phyloP scores from a whole-genome alignment of 345 rosid genomes.

The Heritiera fomes region DNA sequence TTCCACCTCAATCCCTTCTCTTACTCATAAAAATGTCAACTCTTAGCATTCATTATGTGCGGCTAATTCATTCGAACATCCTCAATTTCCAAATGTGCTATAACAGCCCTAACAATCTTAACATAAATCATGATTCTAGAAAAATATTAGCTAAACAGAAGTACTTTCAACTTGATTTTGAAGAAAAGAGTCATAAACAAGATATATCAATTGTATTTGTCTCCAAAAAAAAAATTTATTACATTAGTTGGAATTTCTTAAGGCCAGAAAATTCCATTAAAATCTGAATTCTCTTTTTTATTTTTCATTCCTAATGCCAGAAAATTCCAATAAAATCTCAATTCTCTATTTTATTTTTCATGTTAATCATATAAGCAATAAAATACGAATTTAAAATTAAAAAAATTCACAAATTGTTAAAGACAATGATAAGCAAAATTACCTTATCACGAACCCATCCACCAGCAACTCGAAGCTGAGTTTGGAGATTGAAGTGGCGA shows the following conservation, averaged over 20 bases:
- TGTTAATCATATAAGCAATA: not conserved
- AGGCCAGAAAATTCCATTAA: not conserved
- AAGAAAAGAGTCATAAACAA: not conserved
- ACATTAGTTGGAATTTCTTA: not conserved
- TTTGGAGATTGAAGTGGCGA: constrained; percentile 60
- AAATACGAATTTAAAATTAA: not conserved
- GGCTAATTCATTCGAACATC: not conserved
- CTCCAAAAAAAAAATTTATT: not conserved
- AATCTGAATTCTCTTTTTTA: not conserved
- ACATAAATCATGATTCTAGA: not conserved
- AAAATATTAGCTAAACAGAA: not conserved
- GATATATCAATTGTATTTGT: not conserved
- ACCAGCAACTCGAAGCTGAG: constrained; percentile 93
- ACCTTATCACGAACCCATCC: constrained; percentile 99
- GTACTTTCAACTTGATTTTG: not conserved
- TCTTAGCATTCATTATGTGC: not conserved
- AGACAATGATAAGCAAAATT: not conserved
- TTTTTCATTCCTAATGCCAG: not conserved
- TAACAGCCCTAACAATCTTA: not conserved
- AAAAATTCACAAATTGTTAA: not conserved
- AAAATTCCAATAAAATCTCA: not conserved
- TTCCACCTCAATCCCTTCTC: not conserved
- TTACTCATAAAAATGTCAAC: not conserved
- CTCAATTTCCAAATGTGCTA: not conserved
- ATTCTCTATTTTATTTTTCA: not conserved